Percentiles rank a stretch among this genome's conserved stretches.
These are phyloP conservation scores for Pleurozium schreberi DNA, from an alignment of 225 moss, liverwort and hornwort genomes.

Conservation along the genomic window DNA sequence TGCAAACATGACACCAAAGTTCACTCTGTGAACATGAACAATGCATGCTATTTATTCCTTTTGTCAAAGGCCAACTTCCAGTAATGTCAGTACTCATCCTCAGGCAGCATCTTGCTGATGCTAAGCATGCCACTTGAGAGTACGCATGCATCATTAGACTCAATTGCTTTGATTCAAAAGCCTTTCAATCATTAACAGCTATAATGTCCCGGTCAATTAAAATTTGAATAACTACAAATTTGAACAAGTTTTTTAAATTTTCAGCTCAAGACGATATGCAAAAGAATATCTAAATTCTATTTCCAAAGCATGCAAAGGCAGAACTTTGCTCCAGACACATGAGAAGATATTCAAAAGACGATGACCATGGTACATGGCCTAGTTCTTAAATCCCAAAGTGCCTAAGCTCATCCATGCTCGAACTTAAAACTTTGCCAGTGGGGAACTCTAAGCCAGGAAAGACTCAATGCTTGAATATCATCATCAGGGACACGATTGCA, in stretches of 20 bases:
- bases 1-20: background rate
- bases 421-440: background rate
- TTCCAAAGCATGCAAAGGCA: background rate
- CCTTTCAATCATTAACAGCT: background rate
- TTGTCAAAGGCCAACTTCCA: background rate
- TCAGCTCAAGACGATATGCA: background rate
- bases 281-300: background rate
- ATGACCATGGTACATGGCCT: background rate
- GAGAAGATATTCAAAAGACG: background rate
- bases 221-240: background rate
- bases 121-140: no score
- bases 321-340: background rate
- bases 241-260: background rate
- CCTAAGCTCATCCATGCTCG: no score
- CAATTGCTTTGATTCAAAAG: background rate
- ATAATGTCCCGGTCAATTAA: background rate
- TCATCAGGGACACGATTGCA: background rate
- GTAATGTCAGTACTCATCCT: no score
- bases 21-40: background rate
- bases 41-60: background rate
- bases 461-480: background rate
- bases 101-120: background rate
- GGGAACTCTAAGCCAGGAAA: background rate
- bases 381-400: background rate
- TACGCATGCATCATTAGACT: no score